A percentile compares a stretch with the other conserved stretches of the same genome.
Evolutionary conservation across 176 grass and related monocot species (phyloP).

Genomic region (Echinochloa phyllopogon): DNA sequence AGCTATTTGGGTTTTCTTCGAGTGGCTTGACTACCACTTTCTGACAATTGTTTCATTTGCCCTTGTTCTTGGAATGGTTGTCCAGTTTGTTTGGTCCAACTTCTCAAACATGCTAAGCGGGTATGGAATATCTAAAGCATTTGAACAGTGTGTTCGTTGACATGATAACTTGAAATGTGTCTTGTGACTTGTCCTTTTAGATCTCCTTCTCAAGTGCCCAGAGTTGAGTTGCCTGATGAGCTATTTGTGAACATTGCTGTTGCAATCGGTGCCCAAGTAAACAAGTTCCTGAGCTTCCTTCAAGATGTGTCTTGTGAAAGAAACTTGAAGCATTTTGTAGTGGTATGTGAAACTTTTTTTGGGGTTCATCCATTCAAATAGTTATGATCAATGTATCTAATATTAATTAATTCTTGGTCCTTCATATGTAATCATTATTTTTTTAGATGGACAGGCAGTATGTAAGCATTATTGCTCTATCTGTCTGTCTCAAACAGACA

Average conservation of each 20-base stretch:
- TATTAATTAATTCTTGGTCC: background rate
- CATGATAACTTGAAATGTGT: background rate
- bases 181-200: constrained; percentile 41
- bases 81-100: constrained; percentile 81
- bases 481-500: background rate
- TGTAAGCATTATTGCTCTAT: background rate
- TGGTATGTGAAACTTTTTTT: constrained; percentile 56
- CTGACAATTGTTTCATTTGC: constrained; percentile 70
- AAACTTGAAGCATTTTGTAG: constrained; percentile 77
- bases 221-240: constrained; percentile 72
- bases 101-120: constrained; percentile 55
- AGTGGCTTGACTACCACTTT: constrained; percentile 95
- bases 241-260: constrained; percentile 73
- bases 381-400: background rate
- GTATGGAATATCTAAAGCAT: constrained; percentile 42
- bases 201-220: constrained; percentile 63
- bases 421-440: no score
- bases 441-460: no score
- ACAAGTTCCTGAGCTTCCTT: constrained; percentile 71
- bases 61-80: constrained; percentile 75
- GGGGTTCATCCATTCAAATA: background rate
- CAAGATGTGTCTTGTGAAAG: constrained; percentile 84
- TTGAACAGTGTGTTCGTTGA: background rate
- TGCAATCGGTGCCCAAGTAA: constrained; percentile 60
- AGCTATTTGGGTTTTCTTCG: constrained; percentile 82